Base-by-base conservation (phyloP, 2,329 filamentous ascomycete genomes). In the Sporothrix sp. region DNA sequence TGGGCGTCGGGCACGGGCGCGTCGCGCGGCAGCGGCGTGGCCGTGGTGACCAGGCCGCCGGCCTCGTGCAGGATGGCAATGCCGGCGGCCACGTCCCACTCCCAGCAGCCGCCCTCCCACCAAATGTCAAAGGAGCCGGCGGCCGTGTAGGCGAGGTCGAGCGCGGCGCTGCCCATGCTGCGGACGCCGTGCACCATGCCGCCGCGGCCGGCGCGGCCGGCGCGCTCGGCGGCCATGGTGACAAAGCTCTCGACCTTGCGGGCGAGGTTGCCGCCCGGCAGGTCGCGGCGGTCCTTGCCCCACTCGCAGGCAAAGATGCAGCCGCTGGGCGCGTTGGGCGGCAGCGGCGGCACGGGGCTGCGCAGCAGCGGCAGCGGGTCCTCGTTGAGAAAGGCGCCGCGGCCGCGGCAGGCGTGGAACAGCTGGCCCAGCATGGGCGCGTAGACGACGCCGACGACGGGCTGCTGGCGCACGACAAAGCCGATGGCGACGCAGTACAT, bases 51-150 rank as follows among this genome's bases (percentile, higher is more conserved):
- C 4, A 89, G 63, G 0, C 85, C 85, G 1, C 85, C 85, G 2
- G 85, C 84, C 66, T 89, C 85, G 52, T 81, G 69, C 1, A 89
- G 67, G 36, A 89, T 81, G 4, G 82, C 83, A 52, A 87, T 80
- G 2, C 84, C 85, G 11, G 85, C 85, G 2, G 84, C 84, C 3
- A 88, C 85, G 57, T 89, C 85, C 84, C 85, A 89, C 65, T 88
- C 85, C 84, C 84, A 87, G 60, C 84, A 87, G 0, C 84, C 84
- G 3, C 84, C 85, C 62, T 89, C 84, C 84, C 84, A 89, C 84
- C 85, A 88, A 10, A 88, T 86, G 65, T 89, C 85, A 57, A 88
- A 82, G 0, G 79, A 72, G 0, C 85, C 85, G 75, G 85, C 85
- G 11, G 85, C 85, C 9, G 79, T 78, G 62, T 88, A 89, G 0